Conservation (phyloP, 1,139 yeast species). For the Yamadazyma diddensiae region DNA sequence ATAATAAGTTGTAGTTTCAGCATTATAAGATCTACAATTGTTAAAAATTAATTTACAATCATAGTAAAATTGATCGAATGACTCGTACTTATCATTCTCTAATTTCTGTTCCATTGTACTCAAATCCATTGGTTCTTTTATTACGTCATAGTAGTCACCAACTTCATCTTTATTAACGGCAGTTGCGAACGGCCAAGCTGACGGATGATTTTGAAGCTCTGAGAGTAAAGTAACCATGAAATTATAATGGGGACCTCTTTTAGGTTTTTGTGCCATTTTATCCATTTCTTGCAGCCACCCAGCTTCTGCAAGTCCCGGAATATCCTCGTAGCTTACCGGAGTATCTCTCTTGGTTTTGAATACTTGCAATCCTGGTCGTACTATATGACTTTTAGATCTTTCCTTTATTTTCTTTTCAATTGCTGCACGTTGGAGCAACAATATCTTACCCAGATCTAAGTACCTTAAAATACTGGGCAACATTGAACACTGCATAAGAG, state of each 20-base stretch:
- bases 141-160: constrained; percentile 92
- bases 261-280: constrained; percentile 90
- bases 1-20: constrained; percentile 85
- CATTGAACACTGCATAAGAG: constrained; percentile 96
- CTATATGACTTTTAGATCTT: constrained; percentile 74
- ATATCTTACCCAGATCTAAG: constrained; percentile 81
- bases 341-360: constrained; percentile 56
- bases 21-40: constrained; percentile 86
- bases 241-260: constrained; percentile 91
- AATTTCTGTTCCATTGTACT: constrained; percentile 93
- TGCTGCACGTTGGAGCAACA: constrained; percentile 87
- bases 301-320: constrained; percentile 86
- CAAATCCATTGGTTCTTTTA: constrained; percentile 98
- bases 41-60: constrained; percentile 85
- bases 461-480: constrained; percentile 77
- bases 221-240: constrained; percentile 85
- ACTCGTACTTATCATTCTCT: constrained; percentile 87
- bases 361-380: constrained; percentile 75
- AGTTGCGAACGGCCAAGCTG: constrained; percentile 97
- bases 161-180: constrained; percentile 95
- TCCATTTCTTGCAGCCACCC: constrained; percentile 99
- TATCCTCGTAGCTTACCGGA: constrained; percentile 56
- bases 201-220: constrained; percentile 90
- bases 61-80: constrained; percentile 87
- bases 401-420: constrained; percentile 79